These are phyloP conservation scores for Metschnikowia lachancei DNA, from an alignment of 805 yeast species.

Conservation along the genomic window DNA sequence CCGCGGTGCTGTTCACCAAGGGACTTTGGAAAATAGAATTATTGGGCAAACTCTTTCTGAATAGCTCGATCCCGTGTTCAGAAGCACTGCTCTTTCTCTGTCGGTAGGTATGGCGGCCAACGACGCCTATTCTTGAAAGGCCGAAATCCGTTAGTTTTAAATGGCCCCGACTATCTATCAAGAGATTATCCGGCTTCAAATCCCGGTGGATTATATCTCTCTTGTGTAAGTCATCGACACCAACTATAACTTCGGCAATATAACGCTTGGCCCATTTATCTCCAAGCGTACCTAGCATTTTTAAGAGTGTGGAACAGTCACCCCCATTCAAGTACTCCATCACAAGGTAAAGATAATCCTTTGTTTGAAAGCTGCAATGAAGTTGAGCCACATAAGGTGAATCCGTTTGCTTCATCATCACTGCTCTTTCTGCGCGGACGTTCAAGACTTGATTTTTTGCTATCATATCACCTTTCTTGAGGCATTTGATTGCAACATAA, in stretches of 20 bases:
- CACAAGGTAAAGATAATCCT: slow-evolving; percentile 81
- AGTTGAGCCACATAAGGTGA: slow-evolving; percentile 90
- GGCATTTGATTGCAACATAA: slow-evolving; percentile 88
- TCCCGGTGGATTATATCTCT: slow-evolving; percentile 93
- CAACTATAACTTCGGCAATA: slow-evolving; percentile 85
- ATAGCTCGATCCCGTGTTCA: slow-evolving; percentile 42
- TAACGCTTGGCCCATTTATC: slow-evolving; percentile 84
- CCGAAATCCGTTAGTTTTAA: slow-evolving; percentile 95
- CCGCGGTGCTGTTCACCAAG: slow-evolving; percentile 17
- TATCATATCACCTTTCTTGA: slow-evolving; percentile 92
- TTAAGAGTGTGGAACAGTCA: slow-evolving; percentile 83
- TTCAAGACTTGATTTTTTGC: slow-evolving; percentile 95
- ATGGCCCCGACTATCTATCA: slow-evolving; percentile 86
- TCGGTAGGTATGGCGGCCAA: slow-evolving; percentile 64
- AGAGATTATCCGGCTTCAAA: slow-evolving; percentile 87
- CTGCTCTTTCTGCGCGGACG: slow-evolving; percentile 92
- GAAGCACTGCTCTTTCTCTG: slow-evolving; percentile 43
- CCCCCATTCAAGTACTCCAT: slow-evolving; percentile 98
- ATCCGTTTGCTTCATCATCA: slow-evolving; percentile 95
- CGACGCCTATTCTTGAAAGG: slow-evolving; percentile 81
- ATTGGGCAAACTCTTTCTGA: slow-evolving; percentile 28
- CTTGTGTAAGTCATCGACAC: slow-evolving; percentile 83
- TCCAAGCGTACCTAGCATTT: slow-evolving; percentile 78
- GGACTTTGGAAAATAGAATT: slow-evolving; percentile 25
- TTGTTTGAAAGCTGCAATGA: slow-evolving; percentile 83